These are phyloP conservation scores for Lentinula lateritia DNA, from an alignment of 768 basidiomycete genomes.

Conservation along the genomic window DNA sequence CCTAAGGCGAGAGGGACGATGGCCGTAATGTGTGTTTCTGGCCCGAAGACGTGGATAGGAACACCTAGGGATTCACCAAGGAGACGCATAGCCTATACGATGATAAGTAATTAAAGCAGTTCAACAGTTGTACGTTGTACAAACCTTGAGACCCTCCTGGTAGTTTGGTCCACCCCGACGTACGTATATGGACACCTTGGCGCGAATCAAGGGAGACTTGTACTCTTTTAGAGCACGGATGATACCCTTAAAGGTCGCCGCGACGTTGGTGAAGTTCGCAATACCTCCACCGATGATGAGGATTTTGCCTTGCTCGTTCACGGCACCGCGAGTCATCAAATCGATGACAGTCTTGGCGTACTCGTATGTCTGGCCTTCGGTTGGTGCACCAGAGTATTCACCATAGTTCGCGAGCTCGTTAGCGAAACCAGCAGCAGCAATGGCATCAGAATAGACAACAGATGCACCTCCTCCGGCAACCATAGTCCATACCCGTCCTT, in stretches of 20 bases:
- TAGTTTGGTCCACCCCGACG: constrained; percentile 99
- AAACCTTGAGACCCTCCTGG: constrained; percentile 58
- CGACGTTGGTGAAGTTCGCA: constrained; percentile 99
- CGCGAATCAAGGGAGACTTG: constrained; percentile 77
- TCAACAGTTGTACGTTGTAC: background rate
- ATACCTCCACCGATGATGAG: constrained; percentile 99
- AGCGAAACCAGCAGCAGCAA: constrained; percentile 71
- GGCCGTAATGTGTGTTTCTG: constrained; percentile 97
- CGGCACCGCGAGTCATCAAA: constrained; percentile 86
- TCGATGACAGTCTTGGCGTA: constrained; percentile 99
- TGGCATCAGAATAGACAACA: constrained; percentile 69
- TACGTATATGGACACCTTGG: constrained; percentile 92
- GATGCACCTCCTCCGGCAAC: constrained; percentile 94
- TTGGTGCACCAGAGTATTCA: constrained; percentile 98
- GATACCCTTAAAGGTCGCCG: constrained; percentile 83
- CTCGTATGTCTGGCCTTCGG: constrained; percentile 97
- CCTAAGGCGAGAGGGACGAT: constrained; percentile 98
- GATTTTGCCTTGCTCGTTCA: constrained; percentile 86
- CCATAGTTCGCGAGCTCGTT: constrained; percentile 99
- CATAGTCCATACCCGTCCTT: constrained; percentile 99
- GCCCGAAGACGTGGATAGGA: constrained; percentile 94
- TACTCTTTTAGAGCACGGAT: constrained; percentile 94
- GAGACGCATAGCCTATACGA: constrained; percentile 74
- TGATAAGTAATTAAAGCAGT: background rate
- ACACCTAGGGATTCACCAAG: constrained; percentile 97